Evolutionary conservation across 192 early-diverging fungal species (phyloP), one percentile per base, ranked within the genome.

Genomic region (Dispira simplex): DNA sequence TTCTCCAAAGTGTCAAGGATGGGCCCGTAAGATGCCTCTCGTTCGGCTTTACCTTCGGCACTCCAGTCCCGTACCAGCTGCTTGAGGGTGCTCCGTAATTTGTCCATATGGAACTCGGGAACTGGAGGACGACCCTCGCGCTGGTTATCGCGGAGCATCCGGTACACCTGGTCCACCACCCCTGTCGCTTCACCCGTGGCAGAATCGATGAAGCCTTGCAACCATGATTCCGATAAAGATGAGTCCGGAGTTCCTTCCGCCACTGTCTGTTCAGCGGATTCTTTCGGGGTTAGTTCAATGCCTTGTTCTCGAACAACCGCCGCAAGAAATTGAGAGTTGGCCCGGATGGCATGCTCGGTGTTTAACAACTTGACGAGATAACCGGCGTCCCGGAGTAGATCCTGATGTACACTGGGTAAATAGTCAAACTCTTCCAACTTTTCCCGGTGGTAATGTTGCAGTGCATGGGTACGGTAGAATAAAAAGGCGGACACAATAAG

Each of bases 21-120:
- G 0, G 92, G 93, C 12, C 72, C 73, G 73, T 95, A 99, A 2
- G 87, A 83, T 21, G 80, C 77, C 23, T 83, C 76, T 13, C 96
- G 73, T 67, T 99, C 96, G 14, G 66, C 32, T 67, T 77, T 63
- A 1, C 95, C 94, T 78, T 93, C 91, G 28, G 46, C 77, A 16
- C 87, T 81, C 96, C 96, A 99, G 69, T 99, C 96, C 23, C 96
- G 78, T 39, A 92, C 91, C 81, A 97, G 90, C 69, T 97, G 96
- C 64, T 88, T 85, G 57, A 98, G 71, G 0, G 91, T 97, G 58
- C 84, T 87, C 26, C 87, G 78, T 12, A 97, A 75, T 72, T 92
- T 95, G 64, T 93, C 91, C 84, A 93, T 90, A 56, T 95, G 88
- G 44, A 70, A 69, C 45, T 88, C 83, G n/a, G 66, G 73, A 13